Evolutionary conservation across 805 yeast species (phyloP).

Genomic region (Yarrowia divulgata): DNA sequence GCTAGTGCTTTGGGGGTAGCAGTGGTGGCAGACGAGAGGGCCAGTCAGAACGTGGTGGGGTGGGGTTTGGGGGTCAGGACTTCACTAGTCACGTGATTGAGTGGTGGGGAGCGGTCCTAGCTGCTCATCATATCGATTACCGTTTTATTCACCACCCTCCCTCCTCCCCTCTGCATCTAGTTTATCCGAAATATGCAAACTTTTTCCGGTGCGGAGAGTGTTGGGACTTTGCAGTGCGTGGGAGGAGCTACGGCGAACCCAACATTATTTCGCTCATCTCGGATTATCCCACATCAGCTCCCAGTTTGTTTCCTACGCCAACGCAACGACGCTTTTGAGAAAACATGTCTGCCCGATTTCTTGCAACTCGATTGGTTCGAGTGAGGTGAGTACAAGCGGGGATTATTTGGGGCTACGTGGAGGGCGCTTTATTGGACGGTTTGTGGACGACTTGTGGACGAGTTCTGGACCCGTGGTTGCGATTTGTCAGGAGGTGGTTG

Average conservation of each 20-base stretch:
- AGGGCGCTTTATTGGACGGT: too few species aligned
- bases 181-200: constrained; percentile 39
- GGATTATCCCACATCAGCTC: constrained; percentile 19
- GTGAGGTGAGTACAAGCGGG: constrained; percentile 23
- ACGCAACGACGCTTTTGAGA: constrained; percentile 9
- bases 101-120: too few species aligned
- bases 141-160: too few species aligned
- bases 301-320: neutral
- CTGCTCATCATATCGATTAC: too few species aligned
- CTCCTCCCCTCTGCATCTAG: neutral
- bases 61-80: too few species aligned
- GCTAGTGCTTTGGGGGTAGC: neutral
- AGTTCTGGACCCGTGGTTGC: too few species aligned
- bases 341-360: constrained; percentile 35
- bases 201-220: constrained; percentile 39
- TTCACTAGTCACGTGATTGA: too few species aligned
- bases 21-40: too few species aligned
- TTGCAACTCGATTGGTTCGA: constrained; percentile 31
- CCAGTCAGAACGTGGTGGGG: too few species aligned
- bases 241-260: constrained; percentile 33
- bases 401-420: too few species aligned
- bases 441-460: too few species aligned
- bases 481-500: too few species aligned
- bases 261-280: constrained; percentile 38
- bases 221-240: constrained; percentile 23